These are phyloP conservation scores for Urostyla sp. DNA, from an alignment of 73 alveolate genomes.

Conservation along the genomic window DNA sequence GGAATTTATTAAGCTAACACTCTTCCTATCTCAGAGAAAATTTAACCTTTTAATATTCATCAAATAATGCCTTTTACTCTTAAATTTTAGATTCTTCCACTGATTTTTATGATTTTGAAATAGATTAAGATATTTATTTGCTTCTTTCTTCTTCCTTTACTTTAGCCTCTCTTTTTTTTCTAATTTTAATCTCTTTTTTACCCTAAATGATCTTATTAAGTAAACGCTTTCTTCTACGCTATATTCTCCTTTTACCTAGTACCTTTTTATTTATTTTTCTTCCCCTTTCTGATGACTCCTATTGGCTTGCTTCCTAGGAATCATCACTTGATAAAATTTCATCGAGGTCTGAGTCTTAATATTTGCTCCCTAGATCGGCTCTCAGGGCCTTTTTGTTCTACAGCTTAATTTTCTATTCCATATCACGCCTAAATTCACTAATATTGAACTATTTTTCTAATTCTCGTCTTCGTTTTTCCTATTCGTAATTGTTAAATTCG, in stretches of 20 bases:
- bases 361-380: background rate
- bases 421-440: background rate
- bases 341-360: background rate
- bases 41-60: background rate
- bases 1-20: background rate
- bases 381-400: background rate
- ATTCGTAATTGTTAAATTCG: conserved; percentile 54
- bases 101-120: background rate
- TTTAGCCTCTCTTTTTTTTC: background rate
- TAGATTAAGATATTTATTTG: background rate
- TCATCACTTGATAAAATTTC: conserved; percentile 12
- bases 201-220: background rate
- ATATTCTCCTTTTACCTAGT: background rate
- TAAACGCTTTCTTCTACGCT: background rate
- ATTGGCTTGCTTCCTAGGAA: background rate
- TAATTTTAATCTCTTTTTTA: background rate
- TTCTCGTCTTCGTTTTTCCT: background rate
- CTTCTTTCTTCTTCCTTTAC: conserved; percentile 17
- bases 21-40: conserved; percentile 14
- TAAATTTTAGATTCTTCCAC: background rate
- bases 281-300: background rate
- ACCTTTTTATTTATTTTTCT: background rate
- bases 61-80: background rate
- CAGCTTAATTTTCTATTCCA: background rate
- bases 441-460: background rate